A percentile compares a stretch with the other conserved stretches of the same genome.
Conservation (phyloP, 768 basidiomycete genomes). For the Mycena vitilis region DNA sequence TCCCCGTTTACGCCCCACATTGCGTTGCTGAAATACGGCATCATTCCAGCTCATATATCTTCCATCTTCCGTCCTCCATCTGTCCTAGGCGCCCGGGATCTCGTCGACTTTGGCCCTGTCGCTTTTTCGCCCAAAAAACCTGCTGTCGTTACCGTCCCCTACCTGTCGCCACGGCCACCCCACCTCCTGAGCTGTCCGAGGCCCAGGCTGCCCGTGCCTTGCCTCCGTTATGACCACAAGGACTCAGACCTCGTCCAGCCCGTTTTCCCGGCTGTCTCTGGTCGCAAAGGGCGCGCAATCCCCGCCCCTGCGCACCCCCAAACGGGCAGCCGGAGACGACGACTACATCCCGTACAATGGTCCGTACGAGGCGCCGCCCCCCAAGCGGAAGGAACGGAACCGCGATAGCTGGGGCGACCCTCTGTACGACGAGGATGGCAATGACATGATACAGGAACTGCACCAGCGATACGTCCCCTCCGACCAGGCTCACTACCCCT, state of each 20-base stretch:
- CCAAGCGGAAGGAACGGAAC: conserved; percentile 43
- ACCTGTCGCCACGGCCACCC: conserved; percentile 15
- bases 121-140: background rate
- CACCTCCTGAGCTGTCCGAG: conserved; percentile 27
- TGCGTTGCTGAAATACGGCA: conserved; percentile 12
- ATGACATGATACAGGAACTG: conserved; percentile 45
- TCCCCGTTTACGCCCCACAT: background rate
- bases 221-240: conserved; percentile 28
- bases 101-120: background rate
- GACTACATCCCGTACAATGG: conserved; percentile 78
- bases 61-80: conserved; percentile 5
- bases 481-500: conserved; percentile 25
- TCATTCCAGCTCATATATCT: conserved; percentile 19
- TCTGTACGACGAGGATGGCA: conserved; percentile 44
- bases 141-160: conserved; percentile 4
- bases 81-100: background rate
- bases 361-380: conserved; percentile 60
- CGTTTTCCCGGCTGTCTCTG: conserved; percentile 29
- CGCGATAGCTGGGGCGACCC: conserved; percentile 57
- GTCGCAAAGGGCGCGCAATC: conserved; percentile 32
- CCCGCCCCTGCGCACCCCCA: conserved; percentile 6
- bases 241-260: conserved; percentile 34
- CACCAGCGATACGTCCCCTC: conserved; percentile 43
- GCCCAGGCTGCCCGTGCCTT: conserved; percentile 11
- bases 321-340: conserved; percentile 52